Percentiles rank a stretch among this genome's conserved stretches.
phyloP scores from a whole-genome alignment of 1,139 yeast genomes.

The Yamadazyma aaseri region DNA sequence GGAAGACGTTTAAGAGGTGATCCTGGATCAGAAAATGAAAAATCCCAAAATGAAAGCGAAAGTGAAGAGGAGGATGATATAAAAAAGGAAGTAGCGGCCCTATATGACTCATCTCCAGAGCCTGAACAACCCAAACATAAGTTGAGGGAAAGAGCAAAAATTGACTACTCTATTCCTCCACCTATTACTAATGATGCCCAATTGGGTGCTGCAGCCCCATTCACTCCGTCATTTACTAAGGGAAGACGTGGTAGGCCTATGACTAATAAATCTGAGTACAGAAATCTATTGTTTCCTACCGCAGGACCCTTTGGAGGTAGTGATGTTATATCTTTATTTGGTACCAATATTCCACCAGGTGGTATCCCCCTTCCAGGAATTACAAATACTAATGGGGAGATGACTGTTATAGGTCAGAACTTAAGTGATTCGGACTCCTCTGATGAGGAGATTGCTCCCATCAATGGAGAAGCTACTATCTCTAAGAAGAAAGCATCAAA shows the following conservation, averaged over 20 bases:
- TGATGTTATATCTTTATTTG: conserved; percentile 75
- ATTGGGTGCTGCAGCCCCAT: conserved; percentile 12
- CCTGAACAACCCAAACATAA: conserved; percentile 52
- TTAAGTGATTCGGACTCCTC: conserved; percentile 67
- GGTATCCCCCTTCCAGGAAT: conserved; percentile 45
- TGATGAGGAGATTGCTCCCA: conserved; percentile 54
- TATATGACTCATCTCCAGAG: conserved; percentile 55
- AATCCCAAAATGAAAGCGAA: conserved; percentile 13
- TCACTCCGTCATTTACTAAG: conserved; percentile 11
- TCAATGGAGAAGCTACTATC: conserved; percentile 38
- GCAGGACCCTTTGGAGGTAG: conserved; percentile 98
- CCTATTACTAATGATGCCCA: conserved; percentile 56
- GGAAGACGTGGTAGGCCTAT: conserved; percentile 29
- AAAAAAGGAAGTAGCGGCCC: conserved; percentile 51
- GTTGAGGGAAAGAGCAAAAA: conserved; percentile 68
- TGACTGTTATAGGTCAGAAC: conserved; percentile 53
- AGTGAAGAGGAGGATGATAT: conserved; percentile 38
- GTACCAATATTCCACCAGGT: conserved; percentile 58
- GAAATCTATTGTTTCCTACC: conserved; percentile 80
- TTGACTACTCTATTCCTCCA: conserved; percentile 86
- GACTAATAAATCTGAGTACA: conserved; percentile 41
- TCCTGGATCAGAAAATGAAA: conserved; percentile 12
- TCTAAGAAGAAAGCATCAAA: conserved; percentile 25
- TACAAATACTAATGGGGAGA: conserved; percentile 23
- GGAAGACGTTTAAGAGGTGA: conserved; percentile 15